These are phyloP conservation scores for Lactuca sativa DNA, from an alignment of 129 eudicot species.

Conservation along the genomic window DNA sequence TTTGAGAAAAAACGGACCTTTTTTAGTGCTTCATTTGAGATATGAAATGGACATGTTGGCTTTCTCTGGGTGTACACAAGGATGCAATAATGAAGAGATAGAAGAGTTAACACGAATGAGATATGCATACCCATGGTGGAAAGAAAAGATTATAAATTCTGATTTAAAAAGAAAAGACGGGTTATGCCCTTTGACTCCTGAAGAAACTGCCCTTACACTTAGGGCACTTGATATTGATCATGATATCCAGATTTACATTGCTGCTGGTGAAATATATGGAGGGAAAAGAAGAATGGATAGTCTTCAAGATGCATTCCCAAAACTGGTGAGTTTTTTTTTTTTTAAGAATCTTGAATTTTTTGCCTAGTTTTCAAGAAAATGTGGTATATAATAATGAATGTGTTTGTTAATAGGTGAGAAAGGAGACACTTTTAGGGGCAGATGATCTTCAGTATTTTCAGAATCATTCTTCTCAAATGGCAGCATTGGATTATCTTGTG, in stretches of 20 bases:
- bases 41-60: slow-evolving; percentile 99
- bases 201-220: slow-evolving; percentile 90
- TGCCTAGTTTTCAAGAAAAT: not conserved
- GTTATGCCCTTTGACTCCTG: slow-evolving; percentile 96
- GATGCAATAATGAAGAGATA: slow-evolving; percentile 80
- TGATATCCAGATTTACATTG: slow-evolving; percentile 87
- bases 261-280: slow-evolving; percentile 98
- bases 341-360: not conserved
- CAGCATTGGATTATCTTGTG: slow-evolving; percentile 94
- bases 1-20: slow-evolving; percentile 81
- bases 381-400: not conserved
- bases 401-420: slow-evolving; percentile 64
- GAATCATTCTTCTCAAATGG: slow-evolving; percentile 99
- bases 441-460: slow-evolving; percentile 82
- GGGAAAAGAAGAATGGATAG: slow-evolving; percentile 78
- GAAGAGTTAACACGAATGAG: slow-evolving; percentile 96
- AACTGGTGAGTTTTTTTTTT: slow-evolving; percentile 53
- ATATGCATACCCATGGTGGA: slow-evolving; percentile 99
- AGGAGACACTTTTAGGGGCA: slow-evolving; percentile 83
- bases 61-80: slow-evolving; percentile 96
- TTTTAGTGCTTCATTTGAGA: slow-evolving; percentile 92
- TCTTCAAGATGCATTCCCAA: slow-evolving; percentile 79
- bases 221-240: slow-evolving; percentile 83
- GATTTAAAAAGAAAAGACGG: slow-evolving; percentile 89
- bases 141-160: slow-evolving; percentile 90